These are phyloP conservation scores for Boletus pseudo-olivaceus DNA, from an alignment of 768 basidiomycete species.

Conservation along the genomic window DNA sequence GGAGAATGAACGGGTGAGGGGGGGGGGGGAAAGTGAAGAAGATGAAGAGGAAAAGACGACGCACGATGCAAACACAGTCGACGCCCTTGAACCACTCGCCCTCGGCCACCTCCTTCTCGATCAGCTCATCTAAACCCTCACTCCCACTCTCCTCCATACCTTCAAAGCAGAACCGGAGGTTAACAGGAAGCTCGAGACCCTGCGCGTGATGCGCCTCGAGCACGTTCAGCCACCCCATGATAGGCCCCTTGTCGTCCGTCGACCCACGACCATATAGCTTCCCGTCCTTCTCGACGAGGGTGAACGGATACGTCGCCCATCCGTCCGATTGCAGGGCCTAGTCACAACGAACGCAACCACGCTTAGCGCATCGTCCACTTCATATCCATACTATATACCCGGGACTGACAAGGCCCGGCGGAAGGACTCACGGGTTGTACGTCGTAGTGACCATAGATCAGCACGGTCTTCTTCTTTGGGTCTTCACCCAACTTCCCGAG, in stretches of 20 bases:
- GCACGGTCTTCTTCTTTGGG: conserved; percentile 86
- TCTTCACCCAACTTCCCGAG: conserved; percentile 81
- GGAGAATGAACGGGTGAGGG: not conserved
- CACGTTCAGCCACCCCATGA: conserved; percentile 87
- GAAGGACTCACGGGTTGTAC: conserved; percentile 73
- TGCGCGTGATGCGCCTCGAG: conserved; percentile 76
- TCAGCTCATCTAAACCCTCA: conserved; percentile 86
- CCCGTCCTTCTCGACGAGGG: conserved; percentile 50
- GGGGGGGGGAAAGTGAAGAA: not conserved
- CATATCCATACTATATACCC: not conserved
- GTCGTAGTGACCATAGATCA: conserved; percentile 94
- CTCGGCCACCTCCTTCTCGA: conserved; percentile 64
- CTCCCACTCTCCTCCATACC: conserved; percentile 97
- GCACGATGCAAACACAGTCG: conserved; percentile 90
- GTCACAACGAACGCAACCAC: not conserved
- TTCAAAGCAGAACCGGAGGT: conserved; percentile 89
- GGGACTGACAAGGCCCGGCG: not conserved
- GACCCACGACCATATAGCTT: conserved; percentile 83
- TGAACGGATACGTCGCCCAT: conserved; percentile 87
- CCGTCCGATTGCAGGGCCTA: conserved; percentile 61
- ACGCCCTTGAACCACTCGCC: conserved; percentile 82
- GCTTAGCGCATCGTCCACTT: not conserved
- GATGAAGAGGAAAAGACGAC: conserved; percentile 19
- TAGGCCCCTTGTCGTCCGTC: conserved; percentile 91
- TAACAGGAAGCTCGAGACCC: conserved; percentile 76